phyloP scores from a whole-genome alignment of 2,329 filamentous ascomycete species.

The Beauveria australis region DNA sequence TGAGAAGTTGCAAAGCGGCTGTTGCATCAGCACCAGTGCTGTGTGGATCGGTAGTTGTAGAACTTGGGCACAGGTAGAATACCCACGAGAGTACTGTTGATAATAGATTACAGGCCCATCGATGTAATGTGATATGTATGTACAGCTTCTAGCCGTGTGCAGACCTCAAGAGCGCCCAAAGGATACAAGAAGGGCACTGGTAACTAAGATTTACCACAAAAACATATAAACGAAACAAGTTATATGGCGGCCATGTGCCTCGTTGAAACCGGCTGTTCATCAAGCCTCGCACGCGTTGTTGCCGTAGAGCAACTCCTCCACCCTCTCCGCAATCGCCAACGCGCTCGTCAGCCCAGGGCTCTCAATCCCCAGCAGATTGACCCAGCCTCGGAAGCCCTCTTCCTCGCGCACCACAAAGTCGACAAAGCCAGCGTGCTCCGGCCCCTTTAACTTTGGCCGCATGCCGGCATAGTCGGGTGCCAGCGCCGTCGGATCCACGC shows the following conservation, averaged over 20 bases:
- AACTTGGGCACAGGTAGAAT: slow-evolving; percentile 1
- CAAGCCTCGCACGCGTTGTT: not conserved
- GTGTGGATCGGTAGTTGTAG: not conserved
- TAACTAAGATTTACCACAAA: no score
- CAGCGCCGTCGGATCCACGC: slow-evolving; percentile 57
- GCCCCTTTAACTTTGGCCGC: slow-evolving; percentile 66
- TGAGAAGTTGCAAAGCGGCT: not conserved
- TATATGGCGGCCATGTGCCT: no score
- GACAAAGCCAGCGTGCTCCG: slow-evolving; percentile 59
- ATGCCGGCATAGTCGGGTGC: slow-evolving; percentile 85
- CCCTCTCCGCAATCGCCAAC: slow-evolving; percentile 76
- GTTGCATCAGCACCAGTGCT: not conserved
- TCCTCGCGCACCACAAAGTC: slow-evolving; percentile 80
- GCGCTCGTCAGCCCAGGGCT: slow-evolving; percentile 84
- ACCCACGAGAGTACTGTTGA: slow-evolving; percentile 5
- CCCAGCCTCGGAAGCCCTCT: slow-evolving; percentile 70
- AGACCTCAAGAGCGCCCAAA: not conserved
- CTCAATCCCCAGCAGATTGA: slow-evolving; percentile 89
- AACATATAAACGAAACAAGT: no score
- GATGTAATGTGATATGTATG: slow-evolving; percentile 1
- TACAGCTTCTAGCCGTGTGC: not conserved
- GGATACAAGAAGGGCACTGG: not conserved
- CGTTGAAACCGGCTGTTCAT: not conserved
- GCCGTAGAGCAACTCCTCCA: slow-evolving; percentile 44
- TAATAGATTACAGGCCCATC: not conserved